Conservation (phyloP, 345 rosid species). For the Lagerstroemia speciosa region DNA sequence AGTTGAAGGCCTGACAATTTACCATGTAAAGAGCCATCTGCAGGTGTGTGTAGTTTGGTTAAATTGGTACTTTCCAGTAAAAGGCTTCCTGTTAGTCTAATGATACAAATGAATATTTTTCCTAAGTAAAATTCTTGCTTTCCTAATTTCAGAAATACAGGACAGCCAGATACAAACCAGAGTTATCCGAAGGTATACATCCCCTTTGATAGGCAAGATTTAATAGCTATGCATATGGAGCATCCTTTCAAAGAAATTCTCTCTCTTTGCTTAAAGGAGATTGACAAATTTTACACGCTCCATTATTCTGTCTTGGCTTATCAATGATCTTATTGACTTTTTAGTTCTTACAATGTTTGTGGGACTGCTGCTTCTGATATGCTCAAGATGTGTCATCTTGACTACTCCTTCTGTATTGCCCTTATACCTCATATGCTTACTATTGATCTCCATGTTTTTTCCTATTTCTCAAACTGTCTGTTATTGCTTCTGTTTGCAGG, state of each 20-base stretch:
- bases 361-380: not conserved
- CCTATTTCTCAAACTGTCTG: constrained; percentile 2
- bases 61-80: not conserved
- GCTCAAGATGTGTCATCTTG: not conserved
- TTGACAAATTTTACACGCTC: not conserved
- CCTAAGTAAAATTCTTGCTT: constrained; percentile 16
- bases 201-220: not conserved
- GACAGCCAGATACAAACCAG: constrained; percentile 69
- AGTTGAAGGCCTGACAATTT: constrained; percentile 75
- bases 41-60: constrained; percentile 36
- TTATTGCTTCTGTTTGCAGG: constrained; percentile 33
- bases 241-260: not conserved
- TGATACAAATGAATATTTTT: not conserved
- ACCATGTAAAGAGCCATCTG: constrained; percentile 90
- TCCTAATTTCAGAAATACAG: constrained; percentile 71
- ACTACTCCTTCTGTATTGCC: not conserved
- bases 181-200: constrained; percentile 59
- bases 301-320: not conserved
- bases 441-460: not conserved
- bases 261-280: not conserved
- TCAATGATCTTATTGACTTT: not conserved
- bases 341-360: not conserved
- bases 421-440: not conserved
- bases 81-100: not conserved
- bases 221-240: not conserved